Percentiles rank a stretch among this genome's conserved stretches.
Evolutionary conservation across 192 early-diverging fungal species (phyloP).

Genomic region (Kickxella alabastrina): DNA sequence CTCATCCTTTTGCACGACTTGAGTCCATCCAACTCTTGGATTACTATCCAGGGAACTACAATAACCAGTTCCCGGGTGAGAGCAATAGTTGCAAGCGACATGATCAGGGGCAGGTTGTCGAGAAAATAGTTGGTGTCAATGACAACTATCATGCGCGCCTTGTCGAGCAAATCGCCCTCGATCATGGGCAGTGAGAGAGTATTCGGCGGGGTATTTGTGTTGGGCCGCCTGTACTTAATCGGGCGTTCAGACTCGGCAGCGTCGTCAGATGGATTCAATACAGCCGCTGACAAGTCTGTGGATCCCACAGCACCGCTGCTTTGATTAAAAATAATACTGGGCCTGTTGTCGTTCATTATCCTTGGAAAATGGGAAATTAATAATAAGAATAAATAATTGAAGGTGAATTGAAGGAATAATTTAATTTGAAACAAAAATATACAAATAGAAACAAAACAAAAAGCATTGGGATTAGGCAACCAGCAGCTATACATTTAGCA

Average conservation of each 20-base stretch:
- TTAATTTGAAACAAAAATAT: no score
- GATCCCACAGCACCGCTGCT: no score
- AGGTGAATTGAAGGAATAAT: no score
- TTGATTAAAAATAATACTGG: no score
- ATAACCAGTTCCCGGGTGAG: conserved; percentile 10
- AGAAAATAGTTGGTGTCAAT: conserved; percentile 49
- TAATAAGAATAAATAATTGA: not conserved
- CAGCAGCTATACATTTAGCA: no score
- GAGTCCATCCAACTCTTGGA: conserved; percentile 41
- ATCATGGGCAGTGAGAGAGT: not conserved
- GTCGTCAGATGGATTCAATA: not conserved
- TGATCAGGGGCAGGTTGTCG: conserved; percentile 19
- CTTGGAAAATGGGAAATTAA: not conserved
- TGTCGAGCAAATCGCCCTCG: conserved; percentile 9
- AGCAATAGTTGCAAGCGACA: conserved; percentile 8
- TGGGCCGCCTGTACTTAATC: not conserved
- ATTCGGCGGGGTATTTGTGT: not conserved
- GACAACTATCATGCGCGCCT: conserved; percentile 18
- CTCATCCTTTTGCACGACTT: conserved; percentile 8
- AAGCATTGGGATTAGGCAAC: no score
- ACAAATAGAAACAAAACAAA: no score
- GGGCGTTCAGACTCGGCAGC: not conserved
- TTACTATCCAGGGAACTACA: conserved; percentile 35
- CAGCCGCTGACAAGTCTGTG: no score
- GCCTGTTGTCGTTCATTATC: no score